Base-by-base conservation (phyloP, 2,329 filamentous ascomycete genomes). In the Daldinia sp. region DNA sequence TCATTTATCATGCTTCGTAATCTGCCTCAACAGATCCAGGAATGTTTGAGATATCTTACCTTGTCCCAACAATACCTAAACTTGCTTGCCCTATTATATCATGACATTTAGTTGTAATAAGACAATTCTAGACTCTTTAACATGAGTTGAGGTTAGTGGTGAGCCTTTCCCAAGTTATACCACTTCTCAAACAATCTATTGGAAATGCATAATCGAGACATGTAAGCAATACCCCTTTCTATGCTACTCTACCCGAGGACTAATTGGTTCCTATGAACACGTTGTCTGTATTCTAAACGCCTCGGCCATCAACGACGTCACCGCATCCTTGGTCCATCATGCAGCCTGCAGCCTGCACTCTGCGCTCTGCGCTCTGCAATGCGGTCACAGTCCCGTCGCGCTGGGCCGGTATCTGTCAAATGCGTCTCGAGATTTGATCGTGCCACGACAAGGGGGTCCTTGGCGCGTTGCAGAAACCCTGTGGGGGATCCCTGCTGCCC, bases 381-480 rank as follows among this genome's bases (percentile, higher is more conserved):
- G 32, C 32, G 13, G 25, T 49, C 34, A 48, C 47, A 48, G 55
- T 62, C 17, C 61, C 58, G 49, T 32, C 52, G n/a, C 23, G 41
- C 49, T 48, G 59, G 61, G 49, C 47, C 54, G 32, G 45, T 32
- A 30, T 48, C 49, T 23, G 23, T 27, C n/a, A n/a, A n/a, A 29
- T 17, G 48, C 19, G 37, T 30, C 47, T 54, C 19, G 27, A 32
- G 27, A 57, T 27, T 41, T 39, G 43, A 15, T 32, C 48, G 49
- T 29, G 43, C 37, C 48, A 53, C 23, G 43, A 47, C 62, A 34
- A 50, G 51, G 52, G 54, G 51, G 17, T n/a, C 41, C 55, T 67
- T 65, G 65, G 62, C 65, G 54, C 43, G 62, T 67, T 61, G 62
- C 61, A 67, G 49, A 59, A 41, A 48, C 62, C 65, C 58, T 63